phyloP scores from a whole-genome alignment of 805 yeast species.

The Metschnikowia shivogae region DNA sequence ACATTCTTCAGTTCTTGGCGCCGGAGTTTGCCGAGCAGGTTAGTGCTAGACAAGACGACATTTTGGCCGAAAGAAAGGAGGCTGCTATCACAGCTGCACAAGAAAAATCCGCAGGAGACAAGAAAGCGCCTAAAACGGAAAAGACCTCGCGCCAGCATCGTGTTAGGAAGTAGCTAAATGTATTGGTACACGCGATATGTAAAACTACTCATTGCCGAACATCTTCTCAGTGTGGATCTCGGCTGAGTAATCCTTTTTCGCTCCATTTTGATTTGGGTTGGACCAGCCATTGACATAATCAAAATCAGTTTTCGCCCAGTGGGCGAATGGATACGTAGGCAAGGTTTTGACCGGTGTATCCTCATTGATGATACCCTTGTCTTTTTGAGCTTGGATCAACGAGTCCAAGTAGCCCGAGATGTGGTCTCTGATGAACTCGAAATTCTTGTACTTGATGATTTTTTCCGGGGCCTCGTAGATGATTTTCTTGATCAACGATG shows the following conservation, averaged over 20 bases:
- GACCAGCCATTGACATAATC: conserved; percentile 39
- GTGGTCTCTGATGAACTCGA: conserved; percentile 56
- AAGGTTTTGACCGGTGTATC: conserved; percentile 57
- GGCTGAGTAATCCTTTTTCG: conserved; percentile 23
- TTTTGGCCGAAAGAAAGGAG: background rate
- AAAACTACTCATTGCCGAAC: conserved; percentile 15
- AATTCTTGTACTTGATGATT: conserved; percentile 61
- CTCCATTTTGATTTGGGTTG: conserved; percentile 28
- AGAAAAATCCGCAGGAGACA: too few relatives aligned
- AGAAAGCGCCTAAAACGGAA: too few relatives aligned
- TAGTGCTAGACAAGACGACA: conserved; percentile 18
- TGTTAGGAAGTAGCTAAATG: too few relatives aligned
- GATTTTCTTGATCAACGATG: conserved; percentile 66
- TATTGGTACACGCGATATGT: too few relatives aligned
- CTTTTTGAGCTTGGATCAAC: conserved; percentile 55
- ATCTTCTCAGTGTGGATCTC: conserved; percentile 18
- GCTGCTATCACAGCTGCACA: background rate
- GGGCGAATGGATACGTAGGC: conserved; percentile 63
- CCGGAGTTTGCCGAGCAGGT: conserved; percentile 38
- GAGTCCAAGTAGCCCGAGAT: conserved; percentile 53
- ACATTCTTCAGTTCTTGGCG: conserved; percentile 23
- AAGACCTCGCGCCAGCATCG: too few relatives aligned
- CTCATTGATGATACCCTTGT: conserved; percentile 48
- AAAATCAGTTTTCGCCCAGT: conserved; percentile 44
- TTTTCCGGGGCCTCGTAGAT: conserved; percentile 63